Base-by-base conservation (phyloP, 352 stramenopile species). In the Phytophthora colocasiae region DNA sequence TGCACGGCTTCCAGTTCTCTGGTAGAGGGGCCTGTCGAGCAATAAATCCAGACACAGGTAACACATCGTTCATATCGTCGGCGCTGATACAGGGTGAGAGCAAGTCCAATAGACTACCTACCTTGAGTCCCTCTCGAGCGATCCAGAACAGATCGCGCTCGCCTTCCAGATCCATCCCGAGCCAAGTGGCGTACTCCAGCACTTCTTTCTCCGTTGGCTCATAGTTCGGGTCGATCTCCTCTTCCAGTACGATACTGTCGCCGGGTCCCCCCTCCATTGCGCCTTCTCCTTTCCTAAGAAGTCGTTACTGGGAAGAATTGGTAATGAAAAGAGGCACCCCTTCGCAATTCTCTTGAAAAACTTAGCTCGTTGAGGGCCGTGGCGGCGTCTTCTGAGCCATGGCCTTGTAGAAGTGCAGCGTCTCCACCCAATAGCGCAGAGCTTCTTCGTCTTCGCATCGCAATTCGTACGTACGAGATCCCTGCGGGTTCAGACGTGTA, bases 171-270 rank as follows among this genome's bases (percentile, higher is more conserved):
- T 98, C 91, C 92, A 98, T 98, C 44, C 95, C 95, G n/a, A 98
- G 83, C 94, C 94, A 98, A 47, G 94, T 97, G 7, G 95, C 95
- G 65, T 98, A 98, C 68, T 98, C 95, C 22, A 95, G 61, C 34
- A 98, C 87, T 68, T 98, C 94, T 40, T 91, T 85, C 68, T 98
- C 81, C 10, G 85, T 88, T 17, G 95, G 94, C 59, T 97, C 89
- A 83, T 98, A 98, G 78, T 98, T 97, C 2, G 93, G 93, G 55
- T 98, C 94, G 61, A 98, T 97, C 73, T 98, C 91, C 65, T 98
- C 94, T 71, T 98, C 93, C 31, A 98, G 69, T 19, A 98, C 81
- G 61, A 98, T 96, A 74, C 85, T 95, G 56, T 95, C 86, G 11
- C 84, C 65, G 46, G 74, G 68, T 24, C 43, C 52, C 14, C 69